Conservation (phyloP, 73 alveolate species). For the Urostyla sp. region DNA sequence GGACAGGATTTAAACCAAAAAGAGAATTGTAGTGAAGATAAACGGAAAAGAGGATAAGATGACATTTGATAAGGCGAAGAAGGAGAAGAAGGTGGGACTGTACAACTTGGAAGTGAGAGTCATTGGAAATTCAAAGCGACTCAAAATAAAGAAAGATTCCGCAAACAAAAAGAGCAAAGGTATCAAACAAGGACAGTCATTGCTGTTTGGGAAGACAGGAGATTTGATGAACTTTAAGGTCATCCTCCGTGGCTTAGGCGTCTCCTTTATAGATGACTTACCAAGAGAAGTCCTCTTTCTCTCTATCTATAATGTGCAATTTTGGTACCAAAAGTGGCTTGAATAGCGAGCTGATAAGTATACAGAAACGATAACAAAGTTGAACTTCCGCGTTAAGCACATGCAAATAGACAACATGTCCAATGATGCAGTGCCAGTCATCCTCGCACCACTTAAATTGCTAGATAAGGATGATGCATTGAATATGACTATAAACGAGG, state of each 20-base stretch:
- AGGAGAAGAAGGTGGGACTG: not conserved
- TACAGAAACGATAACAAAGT: slow-evolving; percentile 23
- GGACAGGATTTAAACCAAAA: slow-evolving; percentile 27
- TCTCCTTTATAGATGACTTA: slow-evolving; percentile 84
- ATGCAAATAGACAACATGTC: slow-evolving; percentile 64
- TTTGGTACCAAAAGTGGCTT: not conserved
- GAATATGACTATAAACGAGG: not conserved
- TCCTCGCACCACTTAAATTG: slow-evolving; percentile 58
- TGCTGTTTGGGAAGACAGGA: no score
- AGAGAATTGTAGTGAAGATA: slow-evolving; percentile 23
- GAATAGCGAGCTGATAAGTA: slow-evolving; percentile 6
- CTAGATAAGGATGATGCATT: slow-evolving; percentile 8
- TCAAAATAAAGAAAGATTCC: slow-evolving; percentile 2
- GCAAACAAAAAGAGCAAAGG: not conserved
- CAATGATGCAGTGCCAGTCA: slow-evolving; percentile 43
- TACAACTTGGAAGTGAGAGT: slow-evolving; percentile 11
- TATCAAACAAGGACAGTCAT: not conserved
- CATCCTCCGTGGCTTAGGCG: slow-evolving; percentile 86
- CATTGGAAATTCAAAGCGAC: slow-evolving; percentile 22
- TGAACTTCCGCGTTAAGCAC: slow-evolving; percentile 48
- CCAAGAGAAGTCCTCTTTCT: slow-evolving; percentile 87
- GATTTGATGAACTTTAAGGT: slow-evolving; percentile 61
- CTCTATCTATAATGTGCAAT: slow-evolving; percentile 22
- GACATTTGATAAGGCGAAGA: slow-evolving; percentile 53
- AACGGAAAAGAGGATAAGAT: not conserved